A percentile compares a stretch with the other conserved stretches of the same genome.
These are phyloP conservation scores for Exophiala alcalophila DNA, from an alignment of 2,329 filamentous ascomycete genomes.

Conservation along the genomic window DNA sequence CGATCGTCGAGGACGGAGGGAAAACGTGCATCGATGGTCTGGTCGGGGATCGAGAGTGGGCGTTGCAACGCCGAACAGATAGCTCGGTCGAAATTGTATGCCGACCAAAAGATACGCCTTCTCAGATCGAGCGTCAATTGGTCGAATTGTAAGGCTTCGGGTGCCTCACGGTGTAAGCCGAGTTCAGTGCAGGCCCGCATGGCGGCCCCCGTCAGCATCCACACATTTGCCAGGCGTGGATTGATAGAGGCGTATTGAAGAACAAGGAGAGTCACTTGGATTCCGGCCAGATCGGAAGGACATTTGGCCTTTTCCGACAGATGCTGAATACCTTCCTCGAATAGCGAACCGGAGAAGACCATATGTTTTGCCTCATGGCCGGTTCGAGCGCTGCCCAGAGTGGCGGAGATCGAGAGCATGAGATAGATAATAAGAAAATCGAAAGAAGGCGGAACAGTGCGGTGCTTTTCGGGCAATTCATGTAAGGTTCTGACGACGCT, in stretches of 20 bases:
- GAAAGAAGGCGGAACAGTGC: constrained; percentile 30
- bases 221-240: constrained; percentile 32
- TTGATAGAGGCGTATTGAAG: constrained; percentile 33
- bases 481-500: constrained; percentile 25
- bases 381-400: constrained; percentile 34
- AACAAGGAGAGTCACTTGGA: constrained; percentile 31
- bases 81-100: constrained; percentile 32
- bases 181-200: constrained; percentile 33
- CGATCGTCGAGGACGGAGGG: constrained; percentile 30
- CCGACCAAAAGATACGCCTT: constrained; percentile 31
- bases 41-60: constrained; percentile 33
- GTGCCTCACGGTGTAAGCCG: constrained; percentile 31
- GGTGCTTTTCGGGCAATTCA: constrained; percentile 26
- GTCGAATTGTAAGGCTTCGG: constrained; percentile 27
- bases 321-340: constrained; percentile 37
- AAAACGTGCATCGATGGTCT: constrained; percentile 31
- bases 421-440: constrained; percentile 37
- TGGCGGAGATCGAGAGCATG: constrained; percentile 35
- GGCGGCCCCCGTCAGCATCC: constrained; percentile 33
- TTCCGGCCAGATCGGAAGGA: constrained; percentile 32
- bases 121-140: constrained; percentile 31
- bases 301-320: constrained; percentile 32
- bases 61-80: constrained; percentile 33
- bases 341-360: constrained; percentile 34
- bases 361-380: constrained; percentile 36